These are phyloP conservation scores for Cenococcum geophilum DNA, from an alignment of 495 filamentous ascomycete species.

Conservation along the genomic window DNA sequence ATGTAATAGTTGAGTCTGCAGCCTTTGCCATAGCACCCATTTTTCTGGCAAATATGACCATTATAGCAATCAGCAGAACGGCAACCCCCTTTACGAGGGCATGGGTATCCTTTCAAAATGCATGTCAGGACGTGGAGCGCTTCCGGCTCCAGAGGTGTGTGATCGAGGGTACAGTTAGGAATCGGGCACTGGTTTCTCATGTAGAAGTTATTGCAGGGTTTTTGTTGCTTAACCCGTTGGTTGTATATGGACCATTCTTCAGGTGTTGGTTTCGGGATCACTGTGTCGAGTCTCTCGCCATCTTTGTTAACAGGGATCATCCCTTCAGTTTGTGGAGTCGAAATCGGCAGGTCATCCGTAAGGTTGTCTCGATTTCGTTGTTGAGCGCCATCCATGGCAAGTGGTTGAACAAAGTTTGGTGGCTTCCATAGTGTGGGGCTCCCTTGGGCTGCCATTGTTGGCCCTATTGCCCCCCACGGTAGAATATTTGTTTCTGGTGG, in stretches of 20 bases:
- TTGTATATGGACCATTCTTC: constrained; percentile 23
- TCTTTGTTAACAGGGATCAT: constrained; percentile 33
- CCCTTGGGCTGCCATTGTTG: not conserved
- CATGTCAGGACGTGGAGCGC: constrained; percentile 23
- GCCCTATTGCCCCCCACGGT: not conserved
- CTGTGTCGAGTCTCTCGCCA: constrained; percentile 28
- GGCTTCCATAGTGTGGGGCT: constrained; percentile 11
- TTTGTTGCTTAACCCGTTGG: constrained; percentile 22
- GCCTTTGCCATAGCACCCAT: constrained; percentile 18
- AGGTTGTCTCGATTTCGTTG: not conserved
- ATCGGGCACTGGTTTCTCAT: constrained; percentile 21
- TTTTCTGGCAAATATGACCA: constrained; percentile 34
- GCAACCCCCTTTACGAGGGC: constrained; percentile 26
- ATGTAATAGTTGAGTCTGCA: constrained; percentile 14
- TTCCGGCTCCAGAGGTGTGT: constrained; percentile 20
- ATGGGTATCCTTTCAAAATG: constrained; percentile 22
- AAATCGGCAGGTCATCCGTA: constrained; percentile 10
- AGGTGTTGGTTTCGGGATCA: constrained; percentile 14
- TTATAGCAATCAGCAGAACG: constrained; percentile 21
- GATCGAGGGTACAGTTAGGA: constrained; percentile 29
- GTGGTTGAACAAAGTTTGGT: not conserved
- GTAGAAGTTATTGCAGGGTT: constrained; percentile 34
- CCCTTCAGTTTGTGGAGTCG: constrained; percentile 7
- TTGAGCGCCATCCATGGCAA: not conserved
- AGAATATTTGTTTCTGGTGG: too few relatives aligned